Base-by-base conservation (phyloP, 352 stramenopile genomes). In the Pythium brachiatum region DNA sequence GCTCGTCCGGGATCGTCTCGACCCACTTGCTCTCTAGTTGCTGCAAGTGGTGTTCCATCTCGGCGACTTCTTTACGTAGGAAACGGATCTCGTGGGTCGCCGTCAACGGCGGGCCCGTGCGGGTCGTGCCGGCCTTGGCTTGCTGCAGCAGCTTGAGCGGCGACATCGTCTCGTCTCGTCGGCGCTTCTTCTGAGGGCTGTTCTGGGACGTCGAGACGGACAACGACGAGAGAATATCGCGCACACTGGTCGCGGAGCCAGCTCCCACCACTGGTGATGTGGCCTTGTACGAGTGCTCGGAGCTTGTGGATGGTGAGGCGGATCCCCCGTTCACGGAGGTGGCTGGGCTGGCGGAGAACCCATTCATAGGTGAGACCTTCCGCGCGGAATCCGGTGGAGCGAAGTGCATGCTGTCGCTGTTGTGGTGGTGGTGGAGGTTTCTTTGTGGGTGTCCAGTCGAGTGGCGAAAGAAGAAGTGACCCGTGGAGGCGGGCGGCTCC, bases 71-170 rank as follows among this genome's bases (percentile, higher is more conserved):
- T 31, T 79, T 72, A 20, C 79, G 79, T 1, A 89, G 57, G 25
- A 59, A 58, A 0, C 77, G 75, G 27, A 89, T 69, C 39, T 89
- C 79, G 59, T 87, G 75, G 77, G 57, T 63, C 46, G 58, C 63
- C 2, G 54, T 64, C 13, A 69, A 55, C 21, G 62, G 62, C 36
- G 62, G 46, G 0, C 48, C 55, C 3, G 46, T 39, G 26, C 54
- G 53, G 16, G 50, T 27, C 3, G 62, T 20, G 6, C 38, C 38
- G 6, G 47, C 23, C 48, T 64, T 69, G 9, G 54, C 46, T 18
- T 62, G 62, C 48, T 69, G 54, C 23, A 69, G 50, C 21, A 54
- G 7, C 43, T 62, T 62, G 31, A 68, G 48, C 13, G 53, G 53
- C 36, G 59, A 36, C 39, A 60, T 46, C 18, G 57, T 53, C n/a